phyloP scores from a whole-genome alignment of 2,329 filamentous ascomycete genomes.

The Erysiphe pisi region DNA sequence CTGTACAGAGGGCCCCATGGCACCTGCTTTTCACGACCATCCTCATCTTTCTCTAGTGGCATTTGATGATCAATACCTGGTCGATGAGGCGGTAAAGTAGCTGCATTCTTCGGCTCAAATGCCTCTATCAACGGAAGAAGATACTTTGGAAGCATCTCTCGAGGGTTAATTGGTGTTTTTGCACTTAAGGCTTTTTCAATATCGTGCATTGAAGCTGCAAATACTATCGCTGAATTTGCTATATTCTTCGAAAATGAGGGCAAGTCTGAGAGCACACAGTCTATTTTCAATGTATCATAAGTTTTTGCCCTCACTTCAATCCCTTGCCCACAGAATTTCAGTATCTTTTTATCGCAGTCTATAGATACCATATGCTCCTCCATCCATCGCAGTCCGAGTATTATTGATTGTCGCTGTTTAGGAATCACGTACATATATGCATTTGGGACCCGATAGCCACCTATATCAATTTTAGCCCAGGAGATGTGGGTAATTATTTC shows the following conservation, averaged over 20 bases:
- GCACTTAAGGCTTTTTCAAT: slow-evolving; percentile 1
- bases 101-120: slow-evolving; percentile 10
- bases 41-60: slow-evolving; percentile 2
- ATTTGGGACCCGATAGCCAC: too few relatives aligned
- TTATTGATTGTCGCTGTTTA: too few relatives aligned
- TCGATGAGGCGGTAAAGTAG: slow-evolving; percentile 14
- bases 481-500: too few relatives aligned
- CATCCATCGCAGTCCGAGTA: too few relatives aligned
- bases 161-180: not conserved
- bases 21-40: slow-evolving; percentile 16
- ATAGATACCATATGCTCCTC: too few relatives aligned
- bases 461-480: too few relatives aligned
- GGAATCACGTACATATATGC: too few relatives aligned
- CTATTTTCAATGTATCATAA: not conserved
- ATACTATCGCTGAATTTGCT: not conserved
- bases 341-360: too few relatives aligned
- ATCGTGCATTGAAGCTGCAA: not conserved
- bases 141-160: slow-evolving; percentile 3
- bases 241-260: not conserved
- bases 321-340: too few relatives aligned
- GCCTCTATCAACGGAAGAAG: not conserved
- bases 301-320: too few relatives aligned
- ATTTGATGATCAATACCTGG: slow-evolving; percentile 22
- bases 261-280: not conserved
- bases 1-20: slow-evolving; percentile 14